Base-by-base conservation (phyloP, 805 yeast genomes). In the Hanseniaspora mollemarum region DNA sequence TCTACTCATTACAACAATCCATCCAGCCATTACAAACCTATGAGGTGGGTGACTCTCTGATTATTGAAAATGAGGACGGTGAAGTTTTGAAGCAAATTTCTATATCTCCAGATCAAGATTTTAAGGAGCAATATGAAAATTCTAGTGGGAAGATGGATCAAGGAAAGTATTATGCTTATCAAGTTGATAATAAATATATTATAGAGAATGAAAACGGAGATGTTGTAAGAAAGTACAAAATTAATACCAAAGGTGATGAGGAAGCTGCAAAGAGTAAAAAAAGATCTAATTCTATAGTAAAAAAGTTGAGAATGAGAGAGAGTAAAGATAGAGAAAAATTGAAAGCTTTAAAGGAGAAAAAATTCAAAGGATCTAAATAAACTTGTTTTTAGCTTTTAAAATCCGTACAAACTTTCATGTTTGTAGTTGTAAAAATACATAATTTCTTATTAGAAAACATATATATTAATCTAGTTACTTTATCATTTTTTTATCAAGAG, bases 201-300 rank as follows among this genome's bases (percentile, higher is more conserved):
- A 81, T 92, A 52, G 98, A 90, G 64, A 84, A 87, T 59, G 85
- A 77, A 41, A 95, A 88, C 12, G 98, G 97, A 56, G 97, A 90
- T 58, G 77, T 92, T 51, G 70, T 92, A 42, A 78, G 95, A 60
- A 73, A 95, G 49, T 90, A 87, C 66, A 75, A 70, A 58, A 80
- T 88, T 48, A 84, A 81, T 58, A 74, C 77, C 3, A 86, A 38
- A 5, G 43, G 54, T 10, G 39, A 44, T 37, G 24, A 37, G 8
- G 40, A 37, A 5, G 9, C 22, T 37, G 16, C 24, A 57, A 77
- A 49, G 83, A 83, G 57, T 67, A 24, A 13, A 43, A 25, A 13
- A 19, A 42, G 25, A 29, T 26, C 31, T 12, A 41, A 39, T 18
- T 18, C 35, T 13, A 24, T 46, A 28, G 18, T 39, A 15, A 19